Evolutionary conservation across 148 eudicot genomes (phyloP).

Genomic region (Persicaria tinctoria): DNA sequence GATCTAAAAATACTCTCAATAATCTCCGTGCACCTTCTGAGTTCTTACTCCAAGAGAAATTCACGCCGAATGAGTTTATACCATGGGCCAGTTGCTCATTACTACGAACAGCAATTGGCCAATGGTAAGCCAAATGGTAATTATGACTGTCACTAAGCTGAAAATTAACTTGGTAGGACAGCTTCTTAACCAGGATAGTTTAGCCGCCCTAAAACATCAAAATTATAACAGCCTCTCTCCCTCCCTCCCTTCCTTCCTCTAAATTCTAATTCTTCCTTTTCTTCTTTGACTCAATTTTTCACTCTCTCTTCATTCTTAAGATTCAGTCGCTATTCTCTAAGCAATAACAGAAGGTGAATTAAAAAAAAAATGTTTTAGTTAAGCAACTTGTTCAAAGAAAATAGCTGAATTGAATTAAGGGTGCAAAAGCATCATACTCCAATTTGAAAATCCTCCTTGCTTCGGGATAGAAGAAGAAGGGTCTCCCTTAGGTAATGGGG

Average conservation of each 20-base stretch:
- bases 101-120: no score
- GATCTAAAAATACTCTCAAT: no score
- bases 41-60: no score
- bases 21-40: no score
- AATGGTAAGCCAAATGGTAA: no score
- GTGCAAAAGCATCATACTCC: slow-evolving; percentile 39
- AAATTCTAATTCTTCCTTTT: background rate
- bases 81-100: no score
- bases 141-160: no score
- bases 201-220: no score
- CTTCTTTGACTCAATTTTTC: background rate
- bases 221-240: background rate
- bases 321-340: background rate
- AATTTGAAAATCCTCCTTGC: slow-evolving; percentile 44
- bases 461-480: slow-evolving; percentile 57
- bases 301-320: background rate
- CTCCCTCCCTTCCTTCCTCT: background rate
- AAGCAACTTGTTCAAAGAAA: background rate
- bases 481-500: slow-evolving; percentile 25
- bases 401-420: slow-evolving; percentile 6
- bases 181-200: no score
- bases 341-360: background rate
- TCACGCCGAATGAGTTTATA: no score
- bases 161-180: no score
- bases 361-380: background rate